Evolutionary conservation across 225 moss, liverwort and hornwort species (phyloP), one percentile per base, ranked within the genome.

Genomic region (Sphagnum contortum): DNA sequence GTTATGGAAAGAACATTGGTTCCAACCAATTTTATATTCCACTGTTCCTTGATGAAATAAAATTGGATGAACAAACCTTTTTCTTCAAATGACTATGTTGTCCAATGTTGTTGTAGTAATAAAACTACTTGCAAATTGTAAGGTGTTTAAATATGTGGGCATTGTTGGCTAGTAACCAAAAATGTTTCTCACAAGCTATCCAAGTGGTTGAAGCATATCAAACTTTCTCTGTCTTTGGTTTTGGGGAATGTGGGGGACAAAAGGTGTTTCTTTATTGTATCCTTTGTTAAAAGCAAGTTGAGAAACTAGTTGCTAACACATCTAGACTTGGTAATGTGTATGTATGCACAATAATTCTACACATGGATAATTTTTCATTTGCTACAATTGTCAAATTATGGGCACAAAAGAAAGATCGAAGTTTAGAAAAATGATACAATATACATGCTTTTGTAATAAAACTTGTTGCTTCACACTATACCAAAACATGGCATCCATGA

Each of bases 151-250:
- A 29, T n/a, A 58, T 58, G 11, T 58, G 11, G 57, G 6, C 5
- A 8, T n/a, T 58, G 57, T n/a, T 58, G 4, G 57, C 8, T 58
- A n/a, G 57, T 58, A 58, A 29, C 57, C 57, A 29, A 58, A 58
- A 6, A 7, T 58, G 5, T 58, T n/a, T 6, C 5, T n/a, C 57
- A 58, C 57, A 58, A 58, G 57, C 29, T 58, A 58, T 58, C 11
- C n/a, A 29, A 58, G 57, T 29, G 29, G 29, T 29, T 58, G 11
- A 58, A 58, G 2, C 11, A n/a, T 12, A n/a, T 58, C 3, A 29
- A 58, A 58, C 4, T 6, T n/a, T 58, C 5, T 58, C 2, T 58
- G 57, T 8, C 57, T 58, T n/a, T 58, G 11, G 8, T 58, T 5
- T n/a, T 58, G 4, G 57, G 57, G 11, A 3, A 29, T n/a, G 11